Evolutionary conservation across 2,329 filamentous ascomycete species (phyloP), one percentile per base, ranked within the genome.

Genomic region (Cytospora piceae): DNA sequence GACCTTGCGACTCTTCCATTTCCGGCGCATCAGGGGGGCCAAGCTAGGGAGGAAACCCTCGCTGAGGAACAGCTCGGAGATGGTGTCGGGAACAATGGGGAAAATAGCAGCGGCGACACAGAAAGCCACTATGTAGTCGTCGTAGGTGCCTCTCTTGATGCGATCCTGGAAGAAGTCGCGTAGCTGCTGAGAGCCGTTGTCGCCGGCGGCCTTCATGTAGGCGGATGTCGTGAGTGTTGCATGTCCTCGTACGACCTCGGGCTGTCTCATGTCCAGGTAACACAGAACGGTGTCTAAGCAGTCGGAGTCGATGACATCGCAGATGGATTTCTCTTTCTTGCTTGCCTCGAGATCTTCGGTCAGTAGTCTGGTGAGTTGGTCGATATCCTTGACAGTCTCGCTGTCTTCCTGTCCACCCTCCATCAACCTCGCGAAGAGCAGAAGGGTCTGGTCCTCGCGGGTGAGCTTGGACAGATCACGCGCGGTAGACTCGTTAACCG

Each of bases 41-140:
- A 98, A 84, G 63, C 87, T 90, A 66, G 87, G 82, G 55, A 97
- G 81, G 73, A 99, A 98, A 3, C 92, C 92, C 70, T 97, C 92
- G 42, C 89, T 93, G 64, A 98, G 85, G 75, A 99, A 97, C 46
- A 98, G 82, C 66, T 88, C 83, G 3, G 92, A 84, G 2, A 90
- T 92, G 53, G 92, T 85, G 63, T 89, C 85, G 3, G 93, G 90
- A 2, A 92, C 87, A 61, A 99, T 85, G 1, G 95, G 94, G 74
- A 99, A 99, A 11, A 96, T 87, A 27, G 89, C 87, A 2, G 93
- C 88, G 7, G 93, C 93, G n/a, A 94, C 93, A 61, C 94, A 98
- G 76, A 97, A 98, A 7, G 94, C 94, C 58, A 95, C 83, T 63
- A 97, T 92, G 70, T 96, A 87, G 76, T 96, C 92, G 72, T 97